phyloP scores from a whole-genome alignment of 495 filamentous ascomycete species.

The Aspergillus sclerotiicarbonarius region DNA sequence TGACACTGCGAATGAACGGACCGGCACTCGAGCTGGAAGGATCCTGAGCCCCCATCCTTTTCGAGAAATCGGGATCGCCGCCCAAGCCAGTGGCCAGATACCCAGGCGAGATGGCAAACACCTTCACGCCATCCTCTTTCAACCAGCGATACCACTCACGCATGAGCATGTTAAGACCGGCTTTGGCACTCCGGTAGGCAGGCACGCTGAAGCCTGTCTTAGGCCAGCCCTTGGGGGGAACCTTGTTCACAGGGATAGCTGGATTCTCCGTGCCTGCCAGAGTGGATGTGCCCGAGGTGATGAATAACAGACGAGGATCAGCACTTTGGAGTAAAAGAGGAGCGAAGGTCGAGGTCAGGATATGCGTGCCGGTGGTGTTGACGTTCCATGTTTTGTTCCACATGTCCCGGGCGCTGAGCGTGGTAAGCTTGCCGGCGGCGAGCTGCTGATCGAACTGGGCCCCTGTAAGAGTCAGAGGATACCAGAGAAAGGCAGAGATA shows the following conservation, averaged over 20 bases:
- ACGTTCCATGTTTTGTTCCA: conserved; percentile 56
- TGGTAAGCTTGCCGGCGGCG: conserved; percentile 27
- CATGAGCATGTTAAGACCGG: conserved; percentile 67
- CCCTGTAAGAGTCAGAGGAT: conserved; percentile 17
- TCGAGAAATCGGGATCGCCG: conserved; percentile 26
- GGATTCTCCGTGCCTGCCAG: conserved; percentile 37
- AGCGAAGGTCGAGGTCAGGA: conserved; percentile 44
- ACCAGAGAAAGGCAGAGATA: neutral
- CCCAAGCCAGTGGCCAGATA: conserved; percentile 54
- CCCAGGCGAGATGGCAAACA: conserved; percentile 54
- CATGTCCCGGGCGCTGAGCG: conserved; percentile 35
- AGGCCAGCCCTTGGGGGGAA: conserved; percentile 47
- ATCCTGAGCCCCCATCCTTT: conserved; percentile 42
- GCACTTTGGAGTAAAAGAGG: conserved; percentile 45
- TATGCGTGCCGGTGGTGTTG: conserved; percentile 52
- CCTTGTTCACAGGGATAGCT: conserved; percentile 26
- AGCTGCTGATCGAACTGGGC: conserved; percentile 35
- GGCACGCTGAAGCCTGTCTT: conserved; percentile 26
- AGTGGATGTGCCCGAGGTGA: conserved; percentile 47
- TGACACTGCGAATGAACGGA: conserved; percentile 39
- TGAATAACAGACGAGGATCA: conserved; percentile 49
- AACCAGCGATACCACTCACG: conserved; percentile 53
- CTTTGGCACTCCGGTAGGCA: conserved; percentile 55
- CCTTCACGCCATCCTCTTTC: conserved; percentile 59
- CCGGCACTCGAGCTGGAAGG: conserved; percentile 35